Evolutionary conservation across 495 filamentous ascomycete genomes (phyloP).

Genomic region (Daldinia concentrica): DNA sequence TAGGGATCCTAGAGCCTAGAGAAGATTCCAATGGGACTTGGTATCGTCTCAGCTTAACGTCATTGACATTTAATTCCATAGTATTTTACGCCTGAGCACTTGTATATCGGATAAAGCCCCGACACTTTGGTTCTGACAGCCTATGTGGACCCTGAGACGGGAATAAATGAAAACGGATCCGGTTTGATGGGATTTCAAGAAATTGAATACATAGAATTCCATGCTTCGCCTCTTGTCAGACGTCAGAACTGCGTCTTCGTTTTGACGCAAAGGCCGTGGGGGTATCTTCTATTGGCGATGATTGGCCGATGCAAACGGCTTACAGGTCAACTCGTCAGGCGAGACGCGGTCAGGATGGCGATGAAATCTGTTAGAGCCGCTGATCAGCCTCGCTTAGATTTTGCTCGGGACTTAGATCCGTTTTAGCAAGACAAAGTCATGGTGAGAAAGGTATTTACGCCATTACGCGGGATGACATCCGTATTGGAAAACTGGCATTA

Average conservation of each 20-base stretch:
- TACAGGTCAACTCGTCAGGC: constrained; percentile 2
- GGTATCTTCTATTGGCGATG: constrained; percentile 8
- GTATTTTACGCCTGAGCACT: background rate
- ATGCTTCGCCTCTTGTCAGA: constrained; percentile 33
- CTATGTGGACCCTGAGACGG: constrained; percentile 13
- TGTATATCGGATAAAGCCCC: constrained; percentile 10
- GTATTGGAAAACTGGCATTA: constrained; percentile 25
- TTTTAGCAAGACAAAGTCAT: constrained; percentile 8
- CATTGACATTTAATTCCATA: background rate
- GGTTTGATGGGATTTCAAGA: constrained; percentile 30
- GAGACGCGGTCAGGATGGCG: constrained; percentile 11
- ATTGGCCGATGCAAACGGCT: constrained; percentile 8
- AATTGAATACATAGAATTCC: constrained; percentile 18
- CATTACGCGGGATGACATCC: constrained; percentile 21
- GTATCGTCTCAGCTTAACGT: constrained; percentile 8
- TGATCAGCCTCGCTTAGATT: constrained; percentile 21
- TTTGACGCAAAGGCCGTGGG: constrained; percentile 2
- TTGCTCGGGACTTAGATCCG: constrained; percentile 28
- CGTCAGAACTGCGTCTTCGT: constrained; percentile 22
- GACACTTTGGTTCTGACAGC: background rate
- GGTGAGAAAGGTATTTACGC: background rate
- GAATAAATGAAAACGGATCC: constrained; percentile 3
- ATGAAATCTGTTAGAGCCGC: background rate
- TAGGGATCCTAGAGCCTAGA: constrained; percentile 17
- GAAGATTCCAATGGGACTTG: background rate